Conservation (phyloP, 345 rosid genomes). For the Linum usitatissimum region DNA sequence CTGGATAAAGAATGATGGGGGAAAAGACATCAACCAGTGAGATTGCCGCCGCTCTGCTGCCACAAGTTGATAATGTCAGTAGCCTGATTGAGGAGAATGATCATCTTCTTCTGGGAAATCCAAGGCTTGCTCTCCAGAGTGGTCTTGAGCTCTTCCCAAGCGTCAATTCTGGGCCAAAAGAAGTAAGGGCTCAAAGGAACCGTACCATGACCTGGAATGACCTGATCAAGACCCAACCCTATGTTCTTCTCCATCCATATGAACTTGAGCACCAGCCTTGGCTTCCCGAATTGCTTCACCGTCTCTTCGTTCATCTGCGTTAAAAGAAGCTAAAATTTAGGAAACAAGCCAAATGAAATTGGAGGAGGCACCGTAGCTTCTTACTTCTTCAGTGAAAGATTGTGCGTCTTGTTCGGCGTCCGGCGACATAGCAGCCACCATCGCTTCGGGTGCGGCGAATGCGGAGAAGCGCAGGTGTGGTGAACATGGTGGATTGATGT, state of each 20-base stretch:
- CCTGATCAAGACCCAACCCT: constrained; percentile 59
- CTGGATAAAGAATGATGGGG: too few species aligned
- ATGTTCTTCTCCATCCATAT: constrained; percentile 92
- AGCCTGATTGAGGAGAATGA: constrained; percentile 73
- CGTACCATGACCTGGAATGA: constrained; percentile 62
- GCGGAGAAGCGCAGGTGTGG: constrained; percentile 11
- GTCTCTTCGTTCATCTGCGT: constrained; percentile 25
- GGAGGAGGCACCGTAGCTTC: constrained; percentile 16
- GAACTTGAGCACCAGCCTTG: constrained; percentile 61
- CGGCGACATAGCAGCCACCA: constrained; percentile 26
- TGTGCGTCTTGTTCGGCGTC: constrained; percentile 2
- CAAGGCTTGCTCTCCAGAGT: constrained; percentile 71
- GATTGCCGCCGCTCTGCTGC: constrained; percentile 81
- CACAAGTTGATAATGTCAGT: constrained; percentile 78
- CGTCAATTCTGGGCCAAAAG: constrained; percentile 78
- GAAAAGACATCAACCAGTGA: constrained; percentile 11
- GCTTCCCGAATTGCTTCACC: constrained; percentile 42
- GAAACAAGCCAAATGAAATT: background rate
- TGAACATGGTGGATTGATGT: too few species aligned
- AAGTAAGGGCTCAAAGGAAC: constrained; percentile 69
- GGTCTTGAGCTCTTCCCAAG: constrained; percentile 78
- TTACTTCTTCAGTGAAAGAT: constrained; percentile 17
- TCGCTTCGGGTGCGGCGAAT: constrained; percentile 39
- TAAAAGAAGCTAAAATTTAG: background rate
- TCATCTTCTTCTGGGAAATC: constrained; percentile 76